Conservation (phyloP, 192 early-diverging fungal genomes). For the Powellomyces hirtus region DNA sequence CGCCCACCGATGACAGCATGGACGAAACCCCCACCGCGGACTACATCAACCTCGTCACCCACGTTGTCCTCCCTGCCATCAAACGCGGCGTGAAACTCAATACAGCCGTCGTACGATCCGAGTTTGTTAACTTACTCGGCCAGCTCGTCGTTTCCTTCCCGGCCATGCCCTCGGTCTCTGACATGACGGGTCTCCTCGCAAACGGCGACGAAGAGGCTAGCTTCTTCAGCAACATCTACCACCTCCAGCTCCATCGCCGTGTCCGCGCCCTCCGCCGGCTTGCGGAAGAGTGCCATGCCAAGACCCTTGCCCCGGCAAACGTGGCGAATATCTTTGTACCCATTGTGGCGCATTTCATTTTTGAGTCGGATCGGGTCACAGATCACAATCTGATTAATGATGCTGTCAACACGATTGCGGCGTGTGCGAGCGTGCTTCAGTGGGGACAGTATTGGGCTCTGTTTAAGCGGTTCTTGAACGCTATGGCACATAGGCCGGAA, state of each 20-base stretch:
- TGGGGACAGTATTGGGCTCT: constrained; percentile 85
- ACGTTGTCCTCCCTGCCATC: constrained; percentile 69
- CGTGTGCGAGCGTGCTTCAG: constrained; percentile 63
- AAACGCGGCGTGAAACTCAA: constrained; percentile 62
- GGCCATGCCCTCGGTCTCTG: constrained; percentile 54
- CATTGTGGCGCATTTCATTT: constrained; percentile 82
- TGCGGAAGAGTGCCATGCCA: constrained; percentile 37
- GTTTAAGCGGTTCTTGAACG: constrained; percentile 69
- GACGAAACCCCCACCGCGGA: not conserved
- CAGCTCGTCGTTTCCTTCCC: constrained; percentile 62
- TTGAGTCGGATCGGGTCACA: constrained; percentile 63
- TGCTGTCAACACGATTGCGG: constrained; percentile 71
- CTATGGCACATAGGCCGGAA: constrained; percentile 61
- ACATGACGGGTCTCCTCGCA: constrained; percentile 63
- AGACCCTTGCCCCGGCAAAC: constrained; percentile 45
- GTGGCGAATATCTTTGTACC: constrained; percentile 79
- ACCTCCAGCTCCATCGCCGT: constrained; percentile 94
- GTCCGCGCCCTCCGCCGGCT: constrained; percentile 77
- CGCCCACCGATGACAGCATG: constrained; percentile 21
- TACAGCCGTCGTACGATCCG: constrained; percentile 59
- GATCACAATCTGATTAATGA: constrained; percentile 84
- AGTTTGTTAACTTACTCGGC: constrained; percentile 68
- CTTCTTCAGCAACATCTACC: constrained; percentile 94
- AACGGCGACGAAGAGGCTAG: constrained; percentile 86
- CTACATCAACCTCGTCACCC: constrained; percentile 43